Evolutionary conservation across 305 asterid species (phyloP).

Genomic region (Fraxinus sp.): DNA sequence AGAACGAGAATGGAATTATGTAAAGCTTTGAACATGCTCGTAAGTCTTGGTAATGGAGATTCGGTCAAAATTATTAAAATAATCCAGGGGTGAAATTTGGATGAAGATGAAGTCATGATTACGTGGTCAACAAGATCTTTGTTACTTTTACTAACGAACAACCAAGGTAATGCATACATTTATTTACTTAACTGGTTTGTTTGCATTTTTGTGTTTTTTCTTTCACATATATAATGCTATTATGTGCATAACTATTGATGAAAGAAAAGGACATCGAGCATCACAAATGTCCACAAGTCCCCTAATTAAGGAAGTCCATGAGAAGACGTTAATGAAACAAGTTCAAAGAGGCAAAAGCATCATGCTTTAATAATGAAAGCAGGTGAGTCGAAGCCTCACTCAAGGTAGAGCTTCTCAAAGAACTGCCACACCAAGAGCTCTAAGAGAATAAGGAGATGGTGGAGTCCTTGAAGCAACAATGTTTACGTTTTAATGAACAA

Average conservation of each 20-base stretch:
- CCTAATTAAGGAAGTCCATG: not conserved
- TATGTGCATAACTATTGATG: not conserved
- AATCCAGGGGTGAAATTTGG: no score
- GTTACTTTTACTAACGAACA: not conserved
- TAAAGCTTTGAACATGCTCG: no score
- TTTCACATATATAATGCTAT: not conserved
- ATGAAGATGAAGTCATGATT: not conserved
- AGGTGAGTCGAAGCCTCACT: not conserved
- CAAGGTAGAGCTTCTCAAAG: not conserved
- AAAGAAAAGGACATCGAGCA: not conserved
- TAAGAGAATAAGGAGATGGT: not conserved
- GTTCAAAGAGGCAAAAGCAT: not conserved
- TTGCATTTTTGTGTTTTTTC: not conserved
- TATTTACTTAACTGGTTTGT: not conserved
- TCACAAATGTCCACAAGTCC: not conserved
- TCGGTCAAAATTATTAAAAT: no score
- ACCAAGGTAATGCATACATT: not conserved
- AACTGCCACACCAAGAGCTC: not conserved
- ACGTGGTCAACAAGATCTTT: not conserved
- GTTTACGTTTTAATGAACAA: no score
- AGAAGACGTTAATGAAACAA: not conserved
- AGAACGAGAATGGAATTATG: no score
- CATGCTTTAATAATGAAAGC: slow-evolving; percentile 2
- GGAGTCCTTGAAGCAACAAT: no score
- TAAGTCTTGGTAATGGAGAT: no score